A percentile compares a stretch with the other conserved stretches of the same genome.
Conservation (phyloP, 495 filamentous ascomycete species). For the Penicillium bialowiezense region DNA sequence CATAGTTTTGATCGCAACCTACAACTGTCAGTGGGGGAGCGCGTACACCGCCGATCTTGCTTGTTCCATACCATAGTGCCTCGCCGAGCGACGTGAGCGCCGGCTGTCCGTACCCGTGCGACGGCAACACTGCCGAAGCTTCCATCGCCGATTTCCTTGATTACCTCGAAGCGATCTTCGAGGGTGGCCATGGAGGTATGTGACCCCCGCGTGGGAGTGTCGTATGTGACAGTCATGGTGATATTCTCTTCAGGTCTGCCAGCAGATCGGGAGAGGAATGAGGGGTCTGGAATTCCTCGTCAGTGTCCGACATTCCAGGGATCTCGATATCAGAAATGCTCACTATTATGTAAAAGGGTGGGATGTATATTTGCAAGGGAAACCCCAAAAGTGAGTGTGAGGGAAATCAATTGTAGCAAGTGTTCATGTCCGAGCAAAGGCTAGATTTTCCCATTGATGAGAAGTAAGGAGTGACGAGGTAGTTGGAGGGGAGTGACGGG, state of each 20-base stretch:
- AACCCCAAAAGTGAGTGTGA: constrained; percentile 5
- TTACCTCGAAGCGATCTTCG: constrained; percentile 88
- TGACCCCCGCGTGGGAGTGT: constrained; percentile 56
- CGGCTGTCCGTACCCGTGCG: constrained; percentile 84
- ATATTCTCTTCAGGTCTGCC: constrained; percentile 40
- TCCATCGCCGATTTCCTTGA: constrained; percentile 98
- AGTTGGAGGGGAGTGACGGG: constrained; percentile 24
- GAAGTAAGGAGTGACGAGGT: constrained; percentile 30
- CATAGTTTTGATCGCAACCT: constrained; percentile 99
- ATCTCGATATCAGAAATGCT: constrained; percentile 2
- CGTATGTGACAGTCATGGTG: constrained; percentile 69
- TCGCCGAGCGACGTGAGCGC: constrained; percentile 81
- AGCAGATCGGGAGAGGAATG: constrained; percentile 36
- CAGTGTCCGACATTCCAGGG: constrained; percentile 10
- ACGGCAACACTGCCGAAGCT: constrained; percentile 96
- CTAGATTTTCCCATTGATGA: constrained; percentile 8
- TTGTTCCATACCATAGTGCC: constrained; percentile 76
- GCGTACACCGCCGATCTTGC: background rate
- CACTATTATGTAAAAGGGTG: constrained; percentile 23
- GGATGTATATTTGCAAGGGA: constrained; percentile 12
- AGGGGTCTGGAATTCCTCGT: constrained; percentile 10
- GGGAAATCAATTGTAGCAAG: constrained; percentile 20
- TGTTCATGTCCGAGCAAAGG: constrained; percentile 18
- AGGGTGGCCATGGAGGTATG: constrained; percentile 53
- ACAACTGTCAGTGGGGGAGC: constrained; percentile 23